These are phyloP conservation scores for Didymella exigua DNA, from an alignment of 2,329 filamentous ascomycete genomes.

Conservation along the genomic window DNA sequence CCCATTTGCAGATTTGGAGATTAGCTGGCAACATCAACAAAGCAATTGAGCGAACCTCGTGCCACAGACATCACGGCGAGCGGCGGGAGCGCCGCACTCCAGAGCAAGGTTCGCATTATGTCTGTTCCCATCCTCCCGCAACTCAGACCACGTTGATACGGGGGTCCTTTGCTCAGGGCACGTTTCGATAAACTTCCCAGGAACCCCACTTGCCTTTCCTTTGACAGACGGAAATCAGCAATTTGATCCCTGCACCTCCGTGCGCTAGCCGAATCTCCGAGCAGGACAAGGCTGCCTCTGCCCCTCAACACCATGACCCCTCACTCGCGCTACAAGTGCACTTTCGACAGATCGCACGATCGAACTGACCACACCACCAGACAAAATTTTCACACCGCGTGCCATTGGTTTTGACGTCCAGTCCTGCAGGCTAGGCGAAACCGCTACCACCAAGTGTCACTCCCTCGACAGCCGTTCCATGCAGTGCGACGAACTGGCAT, in stretches of 20 bases:
- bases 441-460: constrained; percentile 3
- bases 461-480: constrained; percentile 11
- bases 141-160: constrained; percentile 9
- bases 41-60: constrained; percentile 8
- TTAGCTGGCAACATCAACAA: constrained; percentile 30
- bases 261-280: constrained; percentile 16
- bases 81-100: constrained; percentile 2
- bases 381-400: background rate
- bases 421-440: background rate
- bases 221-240: constrained; percentile 22
- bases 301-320: constrained; percentile 42
- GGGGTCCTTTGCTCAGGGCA: constrained; percentile 14
- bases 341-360: constrained; percentile 10
- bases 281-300: constrained; percentile 3
- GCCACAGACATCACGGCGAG: constrained; percentile 1
- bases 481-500: constrained; percentile 21
- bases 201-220: constrained; percentile 39
- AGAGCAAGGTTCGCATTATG: constrained; percentile 9
- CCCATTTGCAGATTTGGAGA: constrained; percentile 25
- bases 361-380: constrained; percentile 5
- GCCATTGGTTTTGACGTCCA: background rate
- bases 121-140: constrained; percentile 7
- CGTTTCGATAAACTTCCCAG: constrained; percentile 19
- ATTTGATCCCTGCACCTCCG: constrained; percentile 27
- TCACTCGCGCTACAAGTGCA: constrained; percentile 5